Evolutionary conservation across 2,329 filamentous ascomycete species (phyloP).

Genomic region (Claviceps fusiformis): DNA sequence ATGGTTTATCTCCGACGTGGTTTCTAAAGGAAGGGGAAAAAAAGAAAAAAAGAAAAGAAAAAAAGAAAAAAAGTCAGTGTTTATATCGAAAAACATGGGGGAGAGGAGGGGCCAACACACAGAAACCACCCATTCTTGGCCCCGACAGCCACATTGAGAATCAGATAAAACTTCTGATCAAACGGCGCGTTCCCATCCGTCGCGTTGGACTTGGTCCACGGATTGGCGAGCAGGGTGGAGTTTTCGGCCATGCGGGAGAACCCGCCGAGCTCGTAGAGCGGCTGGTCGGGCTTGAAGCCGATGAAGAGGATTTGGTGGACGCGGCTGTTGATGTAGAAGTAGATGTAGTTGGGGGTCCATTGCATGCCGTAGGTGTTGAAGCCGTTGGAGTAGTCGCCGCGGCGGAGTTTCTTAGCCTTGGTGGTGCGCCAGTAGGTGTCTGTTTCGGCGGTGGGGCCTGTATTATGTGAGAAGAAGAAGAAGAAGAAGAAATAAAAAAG

Average conservation of each 20-base stretch:
- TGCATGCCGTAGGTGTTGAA: constrained; percentile 41
- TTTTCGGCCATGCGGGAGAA: constrained; percentile 28
- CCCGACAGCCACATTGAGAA: constrained; percentile 38
- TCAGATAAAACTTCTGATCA: constrained; percentile 36
- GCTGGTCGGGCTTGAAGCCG: constrained; percentile 18
- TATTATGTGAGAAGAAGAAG: too few species aligned
- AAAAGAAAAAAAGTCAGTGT: not conserved
- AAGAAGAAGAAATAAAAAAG: too few species aligned
- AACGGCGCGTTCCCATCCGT: constrained; percentile 32
- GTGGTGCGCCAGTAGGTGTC: constrained; percentile 23
- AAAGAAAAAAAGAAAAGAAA: not conserved
- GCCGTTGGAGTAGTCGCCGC: constrained; percentile 24
- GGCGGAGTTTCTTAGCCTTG: constrained; percentile 18
- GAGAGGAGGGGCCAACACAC: constrained; percentile 12
- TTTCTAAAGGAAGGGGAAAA: constrained; percentile 17
- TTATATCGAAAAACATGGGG: not conserved
- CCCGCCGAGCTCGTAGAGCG: constrained; percentile 28
- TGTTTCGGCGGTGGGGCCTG: constrained; percentile 13
- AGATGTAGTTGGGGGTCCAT: constrained; percentile 38
- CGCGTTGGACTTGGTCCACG: constrained; percentile 27
- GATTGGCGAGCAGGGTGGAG: constrained; percentile 26
- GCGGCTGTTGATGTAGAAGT: constrained; percentile 36
- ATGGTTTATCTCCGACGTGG: constrained; percentile 29
- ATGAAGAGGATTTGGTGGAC: constrained; percentile 26
- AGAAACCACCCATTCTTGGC: constrained; percentile 34